Evolutionary conservation across 2,329 filamentous ascomycete species (phyloP), one percentile per base, ranked within the genome.

Genomic region (Xylariaceae sp.): DNA sequence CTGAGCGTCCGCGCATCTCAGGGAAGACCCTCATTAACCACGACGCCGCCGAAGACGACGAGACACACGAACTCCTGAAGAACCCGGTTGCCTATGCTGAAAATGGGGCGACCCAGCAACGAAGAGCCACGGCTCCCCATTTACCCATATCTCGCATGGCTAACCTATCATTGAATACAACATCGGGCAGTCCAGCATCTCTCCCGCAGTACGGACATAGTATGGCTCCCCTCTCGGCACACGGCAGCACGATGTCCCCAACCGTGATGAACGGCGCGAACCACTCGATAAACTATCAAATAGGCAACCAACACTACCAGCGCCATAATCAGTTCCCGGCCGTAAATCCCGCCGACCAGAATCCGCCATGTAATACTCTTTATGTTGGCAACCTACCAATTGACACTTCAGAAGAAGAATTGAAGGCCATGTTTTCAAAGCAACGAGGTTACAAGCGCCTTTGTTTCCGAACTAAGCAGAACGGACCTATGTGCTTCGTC

Each of bases 401-500:
- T 54, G 90, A 96, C 70, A 96, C 93, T 0, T 93, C 90, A 0
- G 95, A 99, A 69, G 93, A 98, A 70, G 95, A 98, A 73, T 83
- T 99, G 53, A 98, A 98, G 75, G 86, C 89, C 20, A 83, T 97
- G 69, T 99, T 99, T 70, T 92, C 89, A 21, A 93, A 93, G 74
- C 91, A 96, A 72, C 88, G 93, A 46, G 95, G 95, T 2, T 99
- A 97, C 78, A 98, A 96, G 76, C 85, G 95, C 23, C 85, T 99
- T 7, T 96, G 92, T 70, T 96, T 97, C 80, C 85, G 93, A 32
- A 96, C 92, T 51, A 98, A 98, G 78, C 86, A 90, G 63, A 96
- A 97, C 66, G 93, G 93, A 0, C 93, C 93, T 1, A 98, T 98
- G 93, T 98, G 95, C 71, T 98, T 98, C 73, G 95, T 99, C 40